Evolutionary conservation across 2,329 filamentous ascomycete genomes (phyloP).

Genomic region (Xylariaceae sp.): DNA sequence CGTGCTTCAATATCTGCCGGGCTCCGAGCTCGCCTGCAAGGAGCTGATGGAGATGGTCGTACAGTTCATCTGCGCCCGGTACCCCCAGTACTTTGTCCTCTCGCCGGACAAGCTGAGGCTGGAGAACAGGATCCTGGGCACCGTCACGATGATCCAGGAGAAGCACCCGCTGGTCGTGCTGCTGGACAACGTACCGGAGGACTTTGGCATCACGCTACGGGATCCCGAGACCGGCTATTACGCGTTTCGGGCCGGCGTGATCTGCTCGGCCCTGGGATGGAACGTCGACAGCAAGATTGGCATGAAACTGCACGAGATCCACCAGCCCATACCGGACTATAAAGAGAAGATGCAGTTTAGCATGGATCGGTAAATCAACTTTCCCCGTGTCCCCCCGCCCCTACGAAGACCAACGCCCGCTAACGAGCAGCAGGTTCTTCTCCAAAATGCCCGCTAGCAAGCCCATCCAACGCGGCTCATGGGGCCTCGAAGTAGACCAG

Average conservation of each 20-base stretch:
- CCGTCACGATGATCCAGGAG: constrained; percentile 51
- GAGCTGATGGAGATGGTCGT: constrained; percentile 85
- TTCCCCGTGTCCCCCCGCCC: neutral
- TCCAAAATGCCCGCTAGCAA: constrained; percentile 69
- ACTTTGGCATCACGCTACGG: constrained; percentile 73
- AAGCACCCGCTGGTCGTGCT: constrained; percentile 66
- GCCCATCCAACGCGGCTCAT: constrained; percentile 79
- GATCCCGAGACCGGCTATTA: constrained; percentile 70
- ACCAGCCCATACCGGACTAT: constrained; percentile 73
- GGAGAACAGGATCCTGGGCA: constrained; percentile 64
- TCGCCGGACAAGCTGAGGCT: constrained; percentile 49
- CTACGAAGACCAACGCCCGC: neutral
- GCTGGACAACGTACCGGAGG: constrained; percentile 75
- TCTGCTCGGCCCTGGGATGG: constrained; percentile 81
- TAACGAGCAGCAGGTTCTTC: constrained; percentile 58
- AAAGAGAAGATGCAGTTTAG: constrained; percentile 84
- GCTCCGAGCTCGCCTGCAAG: constrained; percentile 74
- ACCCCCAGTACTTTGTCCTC: constrained; percentile 69
- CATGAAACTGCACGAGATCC: constrained; percentile 64
- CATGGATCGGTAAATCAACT: constrained; percentile 65
- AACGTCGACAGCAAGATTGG: constrained; percentile 72
- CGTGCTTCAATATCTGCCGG: constrained; percentile 66
- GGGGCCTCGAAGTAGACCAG: constrained; percentile 73
- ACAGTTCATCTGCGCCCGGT: constrained; percentile 73
- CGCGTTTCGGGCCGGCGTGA: constrained; percentile 67